Base-by-base conservation (phyloP, 768 basidiomycete genomes). In the Russula sp. region DNA sequence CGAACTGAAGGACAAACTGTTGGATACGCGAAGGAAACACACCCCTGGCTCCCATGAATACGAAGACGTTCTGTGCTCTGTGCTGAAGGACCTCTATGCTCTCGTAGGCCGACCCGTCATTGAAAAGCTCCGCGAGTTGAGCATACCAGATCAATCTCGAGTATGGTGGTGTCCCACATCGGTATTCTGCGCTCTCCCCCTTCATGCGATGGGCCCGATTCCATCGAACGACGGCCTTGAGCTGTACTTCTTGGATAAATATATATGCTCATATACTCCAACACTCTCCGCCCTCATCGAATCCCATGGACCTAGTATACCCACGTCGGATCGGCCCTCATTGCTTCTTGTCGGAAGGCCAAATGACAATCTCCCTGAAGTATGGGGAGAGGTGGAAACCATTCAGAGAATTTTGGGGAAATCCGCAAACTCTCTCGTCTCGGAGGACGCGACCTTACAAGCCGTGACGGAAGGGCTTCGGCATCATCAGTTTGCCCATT, bases 271-370 rank as follows among this genome's bases (percentile, higher is more conserved):
- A 32, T 51, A 51, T 18, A 51, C 50, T 4, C 50, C 27, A 27
- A 27, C 27, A 27, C 27, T 27, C 27, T 27, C 27, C 27, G 27
- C 27, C 27, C 27, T 27, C 50, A 51, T 51, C 2, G 31, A 32
- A n/a, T 32, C 50, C 6, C 50, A 13, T 8, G 32, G 32, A 8
- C 6, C 2, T 14, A 13, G 31, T 32, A 13, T 68, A 77, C 83
- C 47, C 73, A 76, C 2, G 6, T 14, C 14, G 13, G 6, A 18
- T 14, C 31, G 3, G 5, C 50, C 22, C 50, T 51, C 50, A 0
- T 16, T 51, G 5, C 50, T 51, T 18, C 50, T 51, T 32, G 32
- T 51, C 2, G 14, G 13, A 16, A 31, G 32, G 6, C 50, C 50
- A 5, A 31, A 34, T 51, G 31, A 7, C 4, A 11, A 3, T 11